These are phyloP conservation scores for Coprinellus aureogranulatus DNA, from an alignment of 768 basidiomycete genomes.

Conservation along the genomic window DNA sequence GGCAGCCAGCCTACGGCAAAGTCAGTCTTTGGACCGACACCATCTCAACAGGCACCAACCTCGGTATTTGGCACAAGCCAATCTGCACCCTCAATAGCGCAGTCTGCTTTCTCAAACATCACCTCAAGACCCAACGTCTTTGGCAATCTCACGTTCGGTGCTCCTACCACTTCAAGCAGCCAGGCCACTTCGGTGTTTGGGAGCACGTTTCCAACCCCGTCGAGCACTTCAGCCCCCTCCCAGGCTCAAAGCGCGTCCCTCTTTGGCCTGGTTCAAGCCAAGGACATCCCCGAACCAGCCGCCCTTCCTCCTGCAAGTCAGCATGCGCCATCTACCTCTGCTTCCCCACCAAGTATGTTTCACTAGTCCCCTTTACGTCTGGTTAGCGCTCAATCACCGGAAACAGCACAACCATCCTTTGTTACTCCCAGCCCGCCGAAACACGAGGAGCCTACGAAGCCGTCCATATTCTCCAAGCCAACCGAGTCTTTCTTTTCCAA, in stretches of 20 bases:
- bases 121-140: slow-evolving; percentile 33
- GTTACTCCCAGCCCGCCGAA: too few relatives aligned
- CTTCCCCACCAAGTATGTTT: not conserved
- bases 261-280: not conserved
- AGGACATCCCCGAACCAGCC: too few relatives aligned
- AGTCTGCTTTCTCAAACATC: slow-evolving; percentile 1
- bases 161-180: slow-evolving; percentile 11
- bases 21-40: slow-evolving; percentile 3
- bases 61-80: slow-evolving; percentile 4
- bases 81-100: slow-evolving; percentile 13
- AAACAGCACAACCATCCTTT: too few relatives aligned
- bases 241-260: slow-evolving; percentile 1
- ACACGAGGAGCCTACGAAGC: too few relatives aligned
- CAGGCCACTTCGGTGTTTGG: slow-evolving; percentile 22
- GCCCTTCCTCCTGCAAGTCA: too few relatives aligned
- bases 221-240: not conserved
- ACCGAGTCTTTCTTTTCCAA: too few relatives aligned
- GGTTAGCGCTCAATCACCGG: too few relatives aligned
- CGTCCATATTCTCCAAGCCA: too few relatives aligned
- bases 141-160: slow-evolving; percentile 33
- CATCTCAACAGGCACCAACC: slow-evolving; percentile 11
- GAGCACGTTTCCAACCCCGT: not conserved
- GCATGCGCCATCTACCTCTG: not conserved
- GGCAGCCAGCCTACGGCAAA: not conserved
- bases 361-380: too few relatives aligned